Evolutionary conservation across 169 alveolate genomes (phyloP), one percentile per base, ranked within the genome.

Genomic region (Eimeria praecox): DNA sequence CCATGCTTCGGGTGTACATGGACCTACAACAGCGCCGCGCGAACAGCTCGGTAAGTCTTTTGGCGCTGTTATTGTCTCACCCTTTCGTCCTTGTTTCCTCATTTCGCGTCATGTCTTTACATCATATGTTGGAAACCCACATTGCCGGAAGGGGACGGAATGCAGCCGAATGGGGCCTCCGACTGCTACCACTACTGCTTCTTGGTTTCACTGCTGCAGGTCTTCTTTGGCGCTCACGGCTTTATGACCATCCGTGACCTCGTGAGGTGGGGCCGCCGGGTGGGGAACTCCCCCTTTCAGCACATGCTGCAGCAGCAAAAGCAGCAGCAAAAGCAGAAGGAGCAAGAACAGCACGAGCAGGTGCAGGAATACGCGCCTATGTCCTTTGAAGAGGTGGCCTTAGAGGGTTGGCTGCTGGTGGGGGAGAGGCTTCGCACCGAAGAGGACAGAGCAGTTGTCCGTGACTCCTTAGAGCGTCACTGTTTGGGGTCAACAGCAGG

Each of bases 161-260:
- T 5, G 18, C 49, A 38, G 82, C 82, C 82, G 16, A 16, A 2
- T 3, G 77, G 77, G 44, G 77, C 42, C 42, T 66, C 40, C 2
- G 22, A 66, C 82, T 66, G 78, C 78, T 66, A 44, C 73, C 27
- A 35, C 73, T 62, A 35, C 35, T 62, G 73, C 73, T 62, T 30
- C 3, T 30, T 38, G 54, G 46, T 46, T 1, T 54, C 3, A 52
- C 24, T 46, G 91, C 75, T 59, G 92, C 97, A 90, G 97, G 95
- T 96, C 52, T 92, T 93, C 71, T 54, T 95, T 40, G 99, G 98
- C 62, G 95, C 97, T 66, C 97, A 97, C 85, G 97, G 94, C 86
- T 98, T 99, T 94, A 99, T 99, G 97, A 99, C 99, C 0, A 98
- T 99, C 35, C 98, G 99, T 95, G 99, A 99, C 97, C 97, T 99